Evolutionary conservation across 2,329 filamentous ascomycete genomes (phyloP).

Genomic region (Dothidotthia symphoricarpi): DNA sequence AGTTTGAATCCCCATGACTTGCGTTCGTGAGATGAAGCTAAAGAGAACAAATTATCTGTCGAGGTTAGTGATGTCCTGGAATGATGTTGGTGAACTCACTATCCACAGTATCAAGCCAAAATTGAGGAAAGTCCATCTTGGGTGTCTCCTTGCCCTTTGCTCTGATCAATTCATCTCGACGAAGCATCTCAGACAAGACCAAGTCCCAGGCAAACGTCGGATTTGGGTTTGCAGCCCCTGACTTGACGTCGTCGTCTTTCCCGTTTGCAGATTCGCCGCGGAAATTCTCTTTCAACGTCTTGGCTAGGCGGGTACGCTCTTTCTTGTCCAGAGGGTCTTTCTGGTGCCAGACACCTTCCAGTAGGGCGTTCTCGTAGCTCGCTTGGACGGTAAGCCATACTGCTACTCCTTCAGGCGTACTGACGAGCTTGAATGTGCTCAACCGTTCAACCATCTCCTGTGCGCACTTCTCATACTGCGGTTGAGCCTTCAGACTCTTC

Average conservation of each 20-base stretch:
- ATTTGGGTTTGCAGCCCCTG: constrained; percentile 74
- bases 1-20: constrained; percentile 92
- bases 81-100: constrained; percentile 55
- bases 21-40: constrained; percentile 77
- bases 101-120: constrained; percentile 86
- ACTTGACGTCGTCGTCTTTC: constrained; percentile 52
- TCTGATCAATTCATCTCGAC: constrained; percentile 23
- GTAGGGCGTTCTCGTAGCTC: constrained; percentile 62
- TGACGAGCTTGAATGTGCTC: constrained; percentile 63
- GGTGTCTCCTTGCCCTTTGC: constrained; percentile 32
- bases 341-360: constrained; percentile 69
- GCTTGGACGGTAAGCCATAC: constrained; percentile 75
- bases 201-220: constrained; percentile 87
- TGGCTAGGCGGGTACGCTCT: constrained; percentile 67
- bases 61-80: constrained; percentile 5
- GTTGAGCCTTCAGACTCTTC: constrained; percentile 50
- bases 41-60: constrained; percentile 77
- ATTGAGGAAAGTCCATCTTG: constrained; percentile 62
- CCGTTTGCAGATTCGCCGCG: constrained; percentile 50
- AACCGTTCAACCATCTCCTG: constrained; percentile 64
- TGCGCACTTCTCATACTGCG: constrained; percentile 55
- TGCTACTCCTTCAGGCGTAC: constrained; percentile 83
- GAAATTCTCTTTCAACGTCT: constrained; percentile 75
- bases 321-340: constrained; percentile 70
- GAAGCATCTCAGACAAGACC: constrained; percentile 55